phyloP scores from a whole-genome alignment of 768 basidiomycete genomes.

The Lyophyllum shimeji region DNA sequence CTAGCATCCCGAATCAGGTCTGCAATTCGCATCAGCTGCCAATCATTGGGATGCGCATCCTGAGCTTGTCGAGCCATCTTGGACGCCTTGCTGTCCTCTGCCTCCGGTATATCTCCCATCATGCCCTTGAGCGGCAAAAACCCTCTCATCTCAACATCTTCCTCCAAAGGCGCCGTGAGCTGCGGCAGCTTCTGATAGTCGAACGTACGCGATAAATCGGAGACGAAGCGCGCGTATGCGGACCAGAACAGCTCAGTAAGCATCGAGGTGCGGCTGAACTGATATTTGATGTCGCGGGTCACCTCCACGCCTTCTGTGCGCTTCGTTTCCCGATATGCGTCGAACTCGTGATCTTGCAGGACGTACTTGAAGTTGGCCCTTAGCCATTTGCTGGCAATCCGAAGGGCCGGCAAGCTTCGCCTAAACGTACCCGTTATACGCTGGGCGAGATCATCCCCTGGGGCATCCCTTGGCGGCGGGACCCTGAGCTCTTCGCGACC shows the following conservation, averaged over 20 bases:
- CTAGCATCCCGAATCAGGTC: slow-evolving; percentile 79
- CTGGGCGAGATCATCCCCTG: slow-evolving; percentile 67
- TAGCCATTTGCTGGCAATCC: slow-evolving; percentile 91
- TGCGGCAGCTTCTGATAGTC: slow-evolving; percentile 60
- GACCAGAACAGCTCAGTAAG: slow-evolving; percentile 66
- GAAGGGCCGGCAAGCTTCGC: slow-evolving; percentile 81
- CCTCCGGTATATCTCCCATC: slow-evolving; percentile 37
- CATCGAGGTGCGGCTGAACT: slow-evolving; percentile 35
- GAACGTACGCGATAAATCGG: slow-evolving; percentile 63
- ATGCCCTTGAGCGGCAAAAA: slow-evolving; percentile 78
- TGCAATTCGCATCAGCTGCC: slow-evolving; percentile 90
- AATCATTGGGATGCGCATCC: slow-evolving; percentile 84
- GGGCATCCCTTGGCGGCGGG: slow-evolving; percentile 51
- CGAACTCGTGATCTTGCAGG: slow-evolving; percentile 41
- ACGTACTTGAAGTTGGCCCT: slow-evolving; percentile 72
- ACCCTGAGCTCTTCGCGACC: slow-evolving; percentile 63
- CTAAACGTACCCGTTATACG: slow-evolving; percentile 85
- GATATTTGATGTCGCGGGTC: slow-evolving; percentile 27
- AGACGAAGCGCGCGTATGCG: slow-evolving; percentile 65
- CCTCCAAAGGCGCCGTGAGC: slow-evolving; percentile 69
- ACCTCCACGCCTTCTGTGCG: slow-evolving; percentile 27
- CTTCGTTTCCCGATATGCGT: slow-evolving; percentile 30
- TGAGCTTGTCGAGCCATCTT: slow-evolving; percentile 23
- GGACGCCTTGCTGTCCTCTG: slow-evolving; percentile 21
- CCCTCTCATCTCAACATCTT: slow-evolving; percentile 87